These are phyloP conservation scores for Fusarium albidum DNA, from an alignment of 2,329 filamentous ascomycete genomes.

Conservation along the genomic window DNA sequence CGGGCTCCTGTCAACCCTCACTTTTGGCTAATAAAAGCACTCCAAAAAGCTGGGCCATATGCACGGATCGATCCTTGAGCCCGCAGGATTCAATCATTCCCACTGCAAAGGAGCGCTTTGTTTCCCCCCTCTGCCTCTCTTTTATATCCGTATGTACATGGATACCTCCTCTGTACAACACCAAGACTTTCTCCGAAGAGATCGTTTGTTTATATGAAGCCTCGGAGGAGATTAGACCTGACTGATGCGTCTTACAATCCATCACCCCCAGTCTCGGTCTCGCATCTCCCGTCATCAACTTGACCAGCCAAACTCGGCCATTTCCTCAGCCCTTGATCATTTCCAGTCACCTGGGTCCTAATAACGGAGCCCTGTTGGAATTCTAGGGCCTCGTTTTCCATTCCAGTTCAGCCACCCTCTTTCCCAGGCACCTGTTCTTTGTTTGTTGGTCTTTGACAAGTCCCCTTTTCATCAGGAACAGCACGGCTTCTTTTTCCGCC, in stretches of 20 bases:
- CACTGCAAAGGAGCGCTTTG: slow-evolving; percentile 1
- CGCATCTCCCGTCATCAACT: not conserved
- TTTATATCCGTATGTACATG: too few species aligned
- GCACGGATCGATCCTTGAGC: slow-evolving; percentile 7
- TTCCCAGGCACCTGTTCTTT: slow-evolving; percentile 3
- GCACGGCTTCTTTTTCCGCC: slow-evolving; percentile 21
- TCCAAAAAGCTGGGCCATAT: not conserved
- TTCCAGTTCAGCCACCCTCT: slow-evolving; percentile 17
- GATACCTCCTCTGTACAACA: not conserved
- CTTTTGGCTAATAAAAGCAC: too few species aligned
- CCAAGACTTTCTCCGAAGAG: not conserved
- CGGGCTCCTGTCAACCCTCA: slow-evolving; percentile 1
- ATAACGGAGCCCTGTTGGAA: not conserved
- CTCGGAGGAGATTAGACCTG: not conserved
- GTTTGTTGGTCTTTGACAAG: not conserved
- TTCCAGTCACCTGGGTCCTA: not conserved
- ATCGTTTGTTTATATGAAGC: not conserved
- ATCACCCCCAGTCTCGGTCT: not conserved
- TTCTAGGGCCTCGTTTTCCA: slow-evolving; percentile 14
- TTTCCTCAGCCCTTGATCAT: not conserved
- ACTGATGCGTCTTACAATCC: not conserved
- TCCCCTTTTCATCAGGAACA: slow-evolving; percentile 12
- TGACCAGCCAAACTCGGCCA: slow-evolving; percentile 2
- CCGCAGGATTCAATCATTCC: slow-evolving; percentile 8
- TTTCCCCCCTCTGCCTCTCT: too few species aligned